Base-by-base conservation (phyloP, 2,329 filamentous ascomycete genomes). In the Cordyceps javanica region DNA sequence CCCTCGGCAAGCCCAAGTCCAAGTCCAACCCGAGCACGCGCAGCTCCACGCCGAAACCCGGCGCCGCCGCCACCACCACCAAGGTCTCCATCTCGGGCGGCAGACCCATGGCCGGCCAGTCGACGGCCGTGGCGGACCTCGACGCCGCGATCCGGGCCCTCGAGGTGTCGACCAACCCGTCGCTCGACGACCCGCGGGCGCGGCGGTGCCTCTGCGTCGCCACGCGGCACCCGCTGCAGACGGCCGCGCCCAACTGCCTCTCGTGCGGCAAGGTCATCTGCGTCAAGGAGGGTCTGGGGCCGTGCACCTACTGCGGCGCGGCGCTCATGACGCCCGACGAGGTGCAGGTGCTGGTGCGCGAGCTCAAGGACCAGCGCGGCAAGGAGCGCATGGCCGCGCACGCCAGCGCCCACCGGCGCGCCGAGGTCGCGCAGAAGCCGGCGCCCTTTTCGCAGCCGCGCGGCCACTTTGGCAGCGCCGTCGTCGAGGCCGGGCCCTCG, bases 241-340 rank as follows among this genome's bases (percentile, higher is more conserved):
- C 84, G n/a, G 91, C 93, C 0, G 91, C 92, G 0, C 94, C 94
- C 0, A 99, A 97, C 69, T 99, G 94, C 69, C 75, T 95, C 16
- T 87, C 82, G 45, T 99, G 94, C 66, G 94, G 94, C 59, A 97
- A 97, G 70, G 91, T 99, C 13, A 87, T 97, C 56, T 99, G 94
- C 70, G 85, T 96, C 25, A 92, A 94, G 67, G 92, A 99, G 72
- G 94, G 94, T 0, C 79, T 97, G 0, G 93, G 93, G 0, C 93
- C 93, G 0, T 99, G 94, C 71, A 97, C 93, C 0, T 97, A 90
- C 68, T 99, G 94, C 74, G 85, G 86, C 0, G 79, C 82, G 0
- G 84, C 90, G 0, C 76, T 99, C 0, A 76, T 99, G 8, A 86
- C 81, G 30, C 70, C 82, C 0, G 75, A 81, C 3, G 91, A 97